These are phyloP conservation scores for Camellia japonica DNA, from an alignment of 148 eudicot genomes.

Conservation along the genomic window DNA sequence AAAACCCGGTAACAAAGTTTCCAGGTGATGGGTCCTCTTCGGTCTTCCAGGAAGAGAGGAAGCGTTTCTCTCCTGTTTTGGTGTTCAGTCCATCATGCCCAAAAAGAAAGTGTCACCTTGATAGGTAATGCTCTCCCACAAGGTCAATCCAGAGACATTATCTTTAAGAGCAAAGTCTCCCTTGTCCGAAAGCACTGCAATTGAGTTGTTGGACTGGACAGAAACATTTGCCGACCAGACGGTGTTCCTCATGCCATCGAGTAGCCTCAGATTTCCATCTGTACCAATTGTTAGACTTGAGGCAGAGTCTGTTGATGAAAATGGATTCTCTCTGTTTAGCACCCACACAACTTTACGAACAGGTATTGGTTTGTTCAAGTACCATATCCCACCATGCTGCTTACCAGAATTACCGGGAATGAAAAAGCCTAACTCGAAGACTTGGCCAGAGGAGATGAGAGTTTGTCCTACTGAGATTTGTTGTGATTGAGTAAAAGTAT, in stretches of 20 bases:
- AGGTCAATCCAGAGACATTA: neutral
- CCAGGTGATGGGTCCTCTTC: conserved; percentile 5
- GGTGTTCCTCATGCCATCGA: neutral
- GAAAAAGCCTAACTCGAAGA: conserved; percentile 12
- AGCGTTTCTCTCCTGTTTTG: neutral
- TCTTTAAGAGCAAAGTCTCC: conserved; percentile 5
- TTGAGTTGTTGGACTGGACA: neutral
- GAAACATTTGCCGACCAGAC: conserved; percentile 16
- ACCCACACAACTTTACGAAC: conserved; percentile 1
- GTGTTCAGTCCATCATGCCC: conserved; percentile 3
- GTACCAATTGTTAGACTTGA: neutral
- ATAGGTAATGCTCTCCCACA: conserved; percentile 17
- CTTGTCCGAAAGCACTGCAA: conserved; percentile 12
- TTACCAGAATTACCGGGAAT: neutral
- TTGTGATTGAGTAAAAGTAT: neutral
- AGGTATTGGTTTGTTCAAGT: neutral
- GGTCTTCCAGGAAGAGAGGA: neutral
- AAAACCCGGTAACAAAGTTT: neutral
- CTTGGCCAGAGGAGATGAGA: neutral
- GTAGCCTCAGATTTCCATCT: conserved; percentile 8
- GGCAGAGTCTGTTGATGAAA: neutral
- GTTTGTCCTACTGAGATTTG: conserved; percentile 1
- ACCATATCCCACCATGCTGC: conserved; percentile 16
- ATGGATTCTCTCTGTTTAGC: conserved; percentile 14
- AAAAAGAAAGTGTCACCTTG: conserved; percentile 11